Evolutionary conservation across 805 yeast species (phyloP), one percentile per base, ranked within the genome.

Genomic region (Starmera amethionina): DNA sequence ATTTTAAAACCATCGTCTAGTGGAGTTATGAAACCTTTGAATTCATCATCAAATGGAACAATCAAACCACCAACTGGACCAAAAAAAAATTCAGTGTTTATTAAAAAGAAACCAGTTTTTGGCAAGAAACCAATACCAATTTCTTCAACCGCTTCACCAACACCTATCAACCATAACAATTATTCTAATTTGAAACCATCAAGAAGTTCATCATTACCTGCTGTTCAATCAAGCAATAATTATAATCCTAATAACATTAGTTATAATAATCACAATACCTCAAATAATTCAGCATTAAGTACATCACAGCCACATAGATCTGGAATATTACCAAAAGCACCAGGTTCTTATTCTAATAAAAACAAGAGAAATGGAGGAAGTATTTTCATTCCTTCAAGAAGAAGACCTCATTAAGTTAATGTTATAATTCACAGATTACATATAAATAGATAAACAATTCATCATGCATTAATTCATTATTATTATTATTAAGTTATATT

Each of bases 11-110:
- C 32, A 30, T n/a, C n/a, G 4, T 30, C 32, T 6, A 15, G 32
- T 30, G 32, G 27, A 8, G 27, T 22, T 8, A 13, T 11, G 58
- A 56, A 2, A 52, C 51, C 39, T 45, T 55, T 3, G 37, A 38
- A 54, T 34, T 27, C 13, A 19, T 9, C 14, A 33, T 18, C 19
- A 33, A 18, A 11, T 6, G 10, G 9, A 33, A 11, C 10, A 19
- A 19, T 1, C 4, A 22, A 14, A 15, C 28, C 34, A 32, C 35
- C 13, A 33, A 10, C 28, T 33, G n/a, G 28, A 16, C 8, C 16
- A 4, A 32, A n/a, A 10, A 3, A 4, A 7, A 32, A 32, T 32
- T 9, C 32, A 13, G 32, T n/a, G 8, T n/a, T n/a, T 11, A n/a
- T 30, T 30, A n/a, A 30, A 5, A n/a, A 12, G 32, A 13, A 22